Base-by-base conservation (phyloP, 345 rosid species). In the Geranium brycei region DNA sequence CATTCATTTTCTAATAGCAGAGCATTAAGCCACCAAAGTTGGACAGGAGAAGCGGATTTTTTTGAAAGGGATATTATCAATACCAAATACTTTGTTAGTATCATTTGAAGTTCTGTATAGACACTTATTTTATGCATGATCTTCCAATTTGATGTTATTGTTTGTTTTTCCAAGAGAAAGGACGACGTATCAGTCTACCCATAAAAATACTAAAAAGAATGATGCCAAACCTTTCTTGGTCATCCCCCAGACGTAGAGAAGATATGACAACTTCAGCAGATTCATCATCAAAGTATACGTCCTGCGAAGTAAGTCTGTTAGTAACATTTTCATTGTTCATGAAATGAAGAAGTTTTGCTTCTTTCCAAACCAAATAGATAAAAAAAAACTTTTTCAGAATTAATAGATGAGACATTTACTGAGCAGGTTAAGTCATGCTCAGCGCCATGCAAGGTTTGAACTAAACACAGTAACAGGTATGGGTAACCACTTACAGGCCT, bases 261-360 rank as follows among this genome's bases (percentile, higher is more conserved):
- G 98, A 91, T 76, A 91, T 88, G 60, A 91, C 91, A 14, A 91
- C 95, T 77, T 91, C 98, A 56, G 96, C 96, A 76, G 96, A 91
- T 80, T 88, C 95, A 75, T 91, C 98, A 80, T 91, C 98, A 70
- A 91, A 91, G 84, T 91, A 91, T 66, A 88, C 91, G 73, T 91
- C 98, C 98, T 91, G 91, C 64, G 51, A 80, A 66, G 51, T 59
- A 66, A 4, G 51, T 58, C 64, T 31, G 65, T 73, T 32, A 77
- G 73, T 78, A 64, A 63, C 38, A 18, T 65, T 51, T 66, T 68
- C 63, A 64, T 65, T 60, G 62, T 58, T 61, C 28, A 40, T 17
- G 8, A 31, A 28, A 31, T 12, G 31, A 31, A 13, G 7, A 60
- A 19, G n/a, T 15, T 17, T n/a, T 13, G 7, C 28, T 11, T 4